Percentiles rank a stretch among this genome's conserved stretches.
Evolutionary conservation across 805 yeast species (phyloP).

Genomic region (Candida ipomoeae): DNA sequence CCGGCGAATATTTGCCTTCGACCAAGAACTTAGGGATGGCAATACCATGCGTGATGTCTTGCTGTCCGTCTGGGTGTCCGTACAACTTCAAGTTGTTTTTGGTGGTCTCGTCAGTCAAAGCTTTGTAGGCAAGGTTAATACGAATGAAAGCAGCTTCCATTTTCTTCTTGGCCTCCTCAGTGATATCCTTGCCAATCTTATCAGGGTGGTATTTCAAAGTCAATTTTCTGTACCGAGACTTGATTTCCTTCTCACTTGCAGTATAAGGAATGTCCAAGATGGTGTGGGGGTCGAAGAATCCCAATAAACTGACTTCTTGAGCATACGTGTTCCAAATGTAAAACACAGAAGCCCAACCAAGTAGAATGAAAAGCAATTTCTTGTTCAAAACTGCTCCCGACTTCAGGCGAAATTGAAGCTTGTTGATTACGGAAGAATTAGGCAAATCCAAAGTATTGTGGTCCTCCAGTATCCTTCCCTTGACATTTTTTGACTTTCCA

Average conservation of each 20-base stretch:
- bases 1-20: conserved; percentile 70
- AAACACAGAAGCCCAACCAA: conserved; percentile 63
- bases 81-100: conserved; percentile 77
- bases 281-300: conserved; percentile 85
- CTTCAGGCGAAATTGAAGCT: conserved; percentile 25
- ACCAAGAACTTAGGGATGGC: conserved; percentile 91
- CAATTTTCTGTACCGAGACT: conserved; percentile 77
- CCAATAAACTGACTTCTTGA: conserved; percentile 43
- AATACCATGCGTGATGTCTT: conserved; percentile 83
- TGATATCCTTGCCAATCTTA: conserved; percentile 64
- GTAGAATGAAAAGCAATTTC: conserved; percentile 27
- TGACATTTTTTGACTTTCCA: conserved; percentile 19
- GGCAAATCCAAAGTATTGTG: conserved; percentile 28
- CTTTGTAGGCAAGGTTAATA: conserved; percentile 88
- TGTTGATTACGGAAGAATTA: conserved; percentile 21
- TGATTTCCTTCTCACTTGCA: conserved; percentile 72
- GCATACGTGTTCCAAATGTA: conserved; percentile 35
- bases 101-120: conserved; percentile 85
- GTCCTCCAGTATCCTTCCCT: conserved; percentile 31
- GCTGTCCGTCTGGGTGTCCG: conserved; percentile 99
- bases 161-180: conserved; percentile 50
- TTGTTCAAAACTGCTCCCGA: conserved; percentile 37
- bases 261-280: conserved; percentile 68
- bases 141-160: conserved; percentile 75
- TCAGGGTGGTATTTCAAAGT: conserved; percentile 93